phyloP scores from a whole-genome alignment of 2,329 filamentous ascomycete species.

The Clarireedia homoeocarpa region DNA sequence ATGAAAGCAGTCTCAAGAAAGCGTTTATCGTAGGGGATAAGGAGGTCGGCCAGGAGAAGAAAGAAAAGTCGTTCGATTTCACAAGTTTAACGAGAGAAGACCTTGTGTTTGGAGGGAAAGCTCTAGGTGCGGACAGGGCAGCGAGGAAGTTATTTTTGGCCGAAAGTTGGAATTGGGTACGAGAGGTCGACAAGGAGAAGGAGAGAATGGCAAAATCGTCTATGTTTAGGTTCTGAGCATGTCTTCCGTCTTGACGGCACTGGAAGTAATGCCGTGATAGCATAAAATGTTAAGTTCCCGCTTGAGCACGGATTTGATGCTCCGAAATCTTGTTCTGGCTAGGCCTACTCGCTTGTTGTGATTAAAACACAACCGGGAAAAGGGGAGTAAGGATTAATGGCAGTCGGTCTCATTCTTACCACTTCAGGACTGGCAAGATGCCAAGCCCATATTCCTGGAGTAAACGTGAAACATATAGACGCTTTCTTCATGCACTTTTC shows the following conservation, averaged over 20 bases:
- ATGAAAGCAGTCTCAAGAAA: conserved; percentile 6
- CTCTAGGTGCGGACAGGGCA: conserved; percentile 43
- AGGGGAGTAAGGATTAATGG: too few relatives aligned
- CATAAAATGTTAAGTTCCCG: neutral
- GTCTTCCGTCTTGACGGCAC: too few relatives aligned
- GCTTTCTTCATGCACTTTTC: too few relatives aligned
- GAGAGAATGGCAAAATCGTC: conserved; percentile 13
- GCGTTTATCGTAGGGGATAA: conserved; percentile 19
- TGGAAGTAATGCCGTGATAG: neutral
- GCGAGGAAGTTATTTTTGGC: conserved; percentile 48
- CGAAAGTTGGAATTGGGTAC: conserved; percentile 50
- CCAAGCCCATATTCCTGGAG: too few relatives aligned
- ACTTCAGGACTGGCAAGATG: too few relatives aligned
- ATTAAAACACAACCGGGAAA: too few relatives aligned
- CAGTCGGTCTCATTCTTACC: too few relatives aligned
- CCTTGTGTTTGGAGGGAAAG: conserved; percentile 41
- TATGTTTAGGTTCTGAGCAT: conserved; percentile 5
- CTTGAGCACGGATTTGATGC: too few relatives aligned
- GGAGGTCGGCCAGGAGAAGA: conserved; percentile 13
- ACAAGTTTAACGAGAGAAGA: conserved; percentile 42
- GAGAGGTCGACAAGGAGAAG: conserved; percentile 5
- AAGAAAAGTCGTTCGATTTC: conserved; percentile 28
- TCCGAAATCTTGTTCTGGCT: too few relatives aligned
- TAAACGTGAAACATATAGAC: too few relatives aligned
- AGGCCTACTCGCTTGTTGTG: too few relatives aligned